Evolutionary conservation across 306 rosid species (phyloP).

Genomic region (Quercus gilva): DNA sequence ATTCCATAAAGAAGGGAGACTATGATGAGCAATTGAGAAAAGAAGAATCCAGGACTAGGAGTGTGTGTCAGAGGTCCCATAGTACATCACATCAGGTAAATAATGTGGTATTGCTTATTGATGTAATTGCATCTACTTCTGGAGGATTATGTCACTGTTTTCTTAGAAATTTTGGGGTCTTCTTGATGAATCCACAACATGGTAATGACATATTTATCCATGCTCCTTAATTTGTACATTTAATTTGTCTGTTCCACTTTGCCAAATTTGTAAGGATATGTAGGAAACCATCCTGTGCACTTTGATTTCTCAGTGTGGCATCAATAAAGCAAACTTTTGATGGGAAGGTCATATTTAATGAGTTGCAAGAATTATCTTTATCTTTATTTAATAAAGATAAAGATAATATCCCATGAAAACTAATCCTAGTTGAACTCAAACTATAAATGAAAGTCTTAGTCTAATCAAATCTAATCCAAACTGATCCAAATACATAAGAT

Average conservation of each 20-base stretch:
- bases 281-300: neutral
- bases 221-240: neutral
- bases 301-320: neutral
- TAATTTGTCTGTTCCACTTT: neutral
- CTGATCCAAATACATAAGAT: too few species aligned
- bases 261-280: neutral
- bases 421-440: too few species aligned
- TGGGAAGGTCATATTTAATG: neutral
- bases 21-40: slow-evolving; percentile 92
- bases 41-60: slow-evolving; percentile 82
- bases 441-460: too few species aligned
- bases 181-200: neutral
- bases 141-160: neutral
- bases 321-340: neutral
- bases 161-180: neutral
- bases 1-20: slow-evolving; percentile 72
- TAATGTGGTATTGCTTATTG: slow-evolving; percentile 22
- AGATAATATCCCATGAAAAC: too few species aligned
- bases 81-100: slow-evolving; percentile 69
- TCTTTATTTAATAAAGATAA: too few species aligned
- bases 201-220: neutral
- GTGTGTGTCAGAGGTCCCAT: slow-evolving; percentile 85
- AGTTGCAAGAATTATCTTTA: slow-evolving; percentile 1
- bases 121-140: neutral
- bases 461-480: too few species aligned